A percentile compares a stretch with the other conserved stretches of the same genome.
Conservation (phyloP, 257 asterid species). For the Ballota nigra region DNA sequence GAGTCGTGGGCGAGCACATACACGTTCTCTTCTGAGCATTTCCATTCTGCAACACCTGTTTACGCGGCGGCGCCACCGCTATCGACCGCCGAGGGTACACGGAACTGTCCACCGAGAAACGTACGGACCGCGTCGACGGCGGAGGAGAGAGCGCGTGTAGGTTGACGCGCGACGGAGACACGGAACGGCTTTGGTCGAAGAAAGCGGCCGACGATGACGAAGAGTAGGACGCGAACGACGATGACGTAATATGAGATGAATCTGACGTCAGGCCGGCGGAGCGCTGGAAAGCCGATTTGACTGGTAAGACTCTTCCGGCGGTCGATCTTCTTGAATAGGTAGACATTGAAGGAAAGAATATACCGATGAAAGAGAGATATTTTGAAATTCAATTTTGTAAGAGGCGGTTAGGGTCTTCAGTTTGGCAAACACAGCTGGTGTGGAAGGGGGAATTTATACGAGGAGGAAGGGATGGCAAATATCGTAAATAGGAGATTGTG, state of each 20-base stretch:
- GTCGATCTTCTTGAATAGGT: conserved; percentile 16
- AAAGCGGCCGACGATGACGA: conserved; percentile 33
- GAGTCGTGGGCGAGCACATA: conserved; percentile 29
- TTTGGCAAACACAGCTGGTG: conserved; percentile 34
- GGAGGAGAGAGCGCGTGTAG: conserved; percentile 46
- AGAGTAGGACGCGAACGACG: conserved; percentile 35
- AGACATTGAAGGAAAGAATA: neutral
- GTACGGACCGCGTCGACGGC: conserved; percentile 40
- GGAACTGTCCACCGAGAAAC: conserved; percentile 53
- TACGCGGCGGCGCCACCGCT: conserved; percentile 13
- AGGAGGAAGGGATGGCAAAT: neutral
- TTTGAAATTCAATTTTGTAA: neutral
- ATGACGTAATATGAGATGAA: conserved; percentile 5
- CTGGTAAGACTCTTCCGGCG: neutral
- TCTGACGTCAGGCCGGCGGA: conserved; percentile 6
- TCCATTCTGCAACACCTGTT: conserved; percentile 18
- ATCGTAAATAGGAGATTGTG: neutral
- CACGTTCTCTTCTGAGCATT: conserved; percentile 23
- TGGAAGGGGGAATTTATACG: conserved; percentile 24
- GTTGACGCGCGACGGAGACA: conserved; percentile 64
- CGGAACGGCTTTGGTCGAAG: conserved; percentile 36
- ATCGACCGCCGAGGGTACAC: conserved; percentile 45
- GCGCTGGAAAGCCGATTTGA: conserved; percentile 4
- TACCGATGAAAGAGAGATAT: neutral
- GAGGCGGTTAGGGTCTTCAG: conserved; percentile 22